phyloP scores from a whole-genome alignment of 2,329 filamentous ascomycete species.

The Trichoderma asperellum region DNA sequence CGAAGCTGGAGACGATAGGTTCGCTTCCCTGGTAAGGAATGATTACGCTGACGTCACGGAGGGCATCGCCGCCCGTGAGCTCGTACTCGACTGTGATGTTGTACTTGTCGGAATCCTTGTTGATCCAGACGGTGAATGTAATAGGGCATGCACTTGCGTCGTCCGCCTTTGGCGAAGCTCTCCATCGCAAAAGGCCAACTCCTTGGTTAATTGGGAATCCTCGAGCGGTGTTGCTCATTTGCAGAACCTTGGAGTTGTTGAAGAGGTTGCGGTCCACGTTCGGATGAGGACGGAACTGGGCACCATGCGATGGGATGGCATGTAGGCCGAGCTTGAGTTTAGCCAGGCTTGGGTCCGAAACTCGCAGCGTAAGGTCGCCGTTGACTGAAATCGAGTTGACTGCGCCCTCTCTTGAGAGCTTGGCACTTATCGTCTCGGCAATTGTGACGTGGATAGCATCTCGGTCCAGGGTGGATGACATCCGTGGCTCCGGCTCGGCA shows the following conservation, averaged over 20 bases:
- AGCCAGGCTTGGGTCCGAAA: slow-evolving; percentile 84
- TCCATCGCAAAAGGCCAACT: slow-evolving; percentile 92
- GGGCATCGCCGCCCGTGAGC: slow-evolving; percentile 74
- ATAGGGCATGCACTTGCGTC: slow-evolving; percentile 84
- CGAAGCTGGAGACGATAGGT: slow-evolving; percentile 87
- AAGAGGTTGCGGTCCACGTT: slow-evolving; percentile 93
- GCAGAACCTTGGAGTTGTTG: slow-evolving; percentile 79
- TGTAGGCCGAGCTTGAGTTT: slow-evolving; percentile 86
- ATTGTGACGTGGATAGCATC: slow-evolving; percentile 88
- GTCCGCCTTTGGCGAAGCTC: slow-evolving; percentile 78
- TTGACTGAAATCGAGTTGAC: slow-evolving; percentile 86
- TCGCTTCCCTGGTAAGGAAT: slow-evolving; percentile 88
- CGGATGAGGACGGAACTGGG: slow-evolving; percentile 92
- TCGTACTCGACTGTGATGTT: slow-evolving; percentile 97
- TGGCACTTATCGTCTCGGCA: slow-evolving; percentile 87
- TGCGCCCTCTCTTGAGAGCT: slow-evolving; percentile 83
- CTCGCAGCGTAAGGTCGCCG: slow-evolving; percentile 88
- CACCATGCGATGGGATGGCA: slow-evolving; percentile 77
- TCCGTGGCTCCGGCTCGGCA: slow-evolving; percentile 59
- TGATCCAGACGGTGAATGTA: slow-evolving; percentile 97
- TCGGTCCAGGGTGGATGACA: slow-evolving; percentile 71
- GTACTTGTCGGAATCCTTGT: slow-evolving; percentile 81
- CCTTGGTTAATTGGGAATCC: slow-evolving; percentile 94
- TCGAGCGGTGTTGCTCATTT: slow-evolving; percentile 84
- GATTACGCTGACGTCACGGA: slow-evolving; percentile 83